Evolutionary conservation across 1,139 yeast species (phyloP), one percentile per base, ranked within the genome.

Genomic region (Kodamaea arcana): DNA sequence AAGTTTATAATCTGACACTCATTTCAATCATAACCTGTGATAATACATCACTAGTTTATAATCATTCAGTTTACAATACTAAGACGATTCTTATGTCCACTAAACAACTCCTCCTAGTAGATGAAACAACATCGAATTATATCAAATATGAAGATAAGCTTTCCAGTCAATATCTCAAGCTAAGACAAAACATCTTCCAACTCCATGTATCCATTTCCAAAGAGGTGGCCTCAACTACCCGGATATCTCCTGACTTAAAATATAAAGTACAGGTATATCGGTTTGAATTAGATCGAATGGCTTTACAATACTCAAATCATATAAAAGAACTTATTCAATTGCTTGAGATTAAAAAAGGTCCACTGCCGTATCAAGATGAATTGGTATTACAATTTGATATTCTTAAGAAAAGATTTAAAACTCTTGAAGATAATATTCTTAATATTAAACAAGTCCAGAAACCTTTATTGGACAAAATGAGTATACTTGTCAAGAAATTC

Each of bases 401-500:
- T 11, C 46, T 66, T 14, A 30, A 45, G 7, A 37, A 35, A 3
- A 46, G 47, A 15, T 51, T 58, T 34, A 30, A 45, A 2, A 34
- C 35, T 3, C 41, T 62, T 4, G 44, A 48, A 17, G 43, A 47
- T 13, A 56, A 52, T 18, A 54, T 65, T 13, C 48, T 46, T n/a
- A 51, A 55, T 21, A 54, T 65, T 28, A 51, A 50, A 29, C 51
- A 54, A 10, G 52, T 58, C 3, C 66, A 67, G 37, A 52, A 62
- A 34, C 75, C 74, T 2, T 45, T 65, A 15, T 47, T 68, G 27
- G 65, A 63, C 21, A 52, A 63, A 32, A 64, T 68, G 59, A 52
- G 51, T 14, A 32, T 36, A 10, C 44, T 67, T 27, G 52, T 57
- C 3, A 42, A 39, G 23, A 51, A 50, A 22, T 67, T 63, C 42